phyloP scores from a whole-genome alignment of 140 eudicot species.

The Ambrosia hybrid region DNA sequence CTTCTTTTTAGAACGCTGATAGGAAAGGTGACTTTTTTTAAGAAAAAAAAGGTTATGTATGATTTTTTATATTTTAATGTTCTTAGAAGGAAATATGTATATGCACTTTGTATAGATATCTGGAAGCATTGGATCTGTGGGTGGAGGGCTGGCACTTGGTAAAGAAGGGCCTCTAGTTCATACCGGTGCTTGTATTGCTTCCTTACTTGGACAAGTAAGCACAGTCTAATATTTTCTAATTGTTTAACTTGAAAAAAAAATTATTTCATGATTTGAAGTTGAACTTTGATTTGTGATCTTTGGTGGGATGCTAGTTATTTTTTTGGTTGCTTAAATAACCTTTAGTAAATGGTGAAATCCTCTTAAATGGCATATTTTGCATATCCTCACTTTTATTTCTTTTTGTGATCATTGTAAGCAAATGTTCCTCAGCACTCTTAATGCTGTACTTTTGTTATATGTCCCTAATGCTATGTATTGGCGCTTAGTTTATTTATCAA shows the following conservation, averaged over 20 bases:
- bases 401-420: too few relatives aligned
- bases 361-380: too few relatives aligned
- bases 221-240: not conserved
- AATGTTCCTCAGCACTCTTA: too few relatives aligned
- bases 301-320: too few relatives aligned
- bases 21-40: slow-evolving; percentile 65
- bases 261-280: too few relatives aligned
- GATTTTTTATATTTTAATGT: not conserved
- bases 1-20: slow-evolving; percentile 91
- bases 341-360: too few relatives aligned
- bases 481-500: too few relatives aligned
- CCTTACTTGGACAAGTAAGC: slow-evolving; percentile 94
- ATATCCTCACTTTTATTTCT: too few relatives aligned
- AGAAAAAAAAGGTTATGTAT: not conserved
- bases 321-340: too few relatives aligned
- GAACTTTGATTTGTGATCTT: too few relatives aligned
- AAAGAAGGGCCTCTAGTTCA: slow-evolving; percentile 99
- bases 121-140: slow-evolving; percentile 98
- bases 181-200: slow-evolving; percentile 98
- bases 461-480: too few relatives aligned
- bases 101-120: slow-evolving; percentile 50
- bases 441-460: too few relatives aligned
- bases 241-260: not conserved
- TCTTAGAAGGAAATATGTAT: not conserved
- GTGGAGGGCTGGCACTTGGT: slow-evolving; percentile 98